Conservation (phyloP, 176 grass and related monocot species). For the Triticum aestivum region IWGSC_CS_RefSeq_v2.1 NC_057812.1:79463666-79464165, state of each 20-base stretch:
- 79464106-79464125: not conserved
- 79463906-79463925: constrained; percentile 77
- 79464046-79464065: constrained; percentile 69
- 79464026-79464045: constrained; percentile 81
- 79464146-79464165: not conserved
- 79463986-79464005: constrained; percentile 90
- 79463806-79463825: constrained; percentile 88
- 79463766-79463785: constrained; percentile 76
- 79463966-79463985: constrained; percentile 92
- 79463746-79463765: not conserved
- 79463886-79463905: constrained; percentile 71
- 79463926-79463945: constrained; percentile 78
- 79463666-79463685: not conserved
- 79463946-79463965: constrained; percentile 86
- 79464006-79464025: constrained; percentile 81
- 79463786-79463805: constrained; percentile 59
- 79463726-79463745: not conserved
- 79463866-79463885: constrained; percentile 80
- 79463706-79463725: not conserved
- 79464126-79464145: not conserved
- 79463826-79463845: constrained; percentile 80
- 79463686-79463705: not conserved
- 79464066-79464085: constrained; percentile 80
- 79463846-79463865: constrained; percentile 97
- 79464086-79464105: constrained; percentile 24